A percentile compares a stretch with the other conserved stretches of the same genome.
Evolutionary conservation across 768 basidiomycete species (phyloP).

Genomic region (Lactarius indigo): DNA sequence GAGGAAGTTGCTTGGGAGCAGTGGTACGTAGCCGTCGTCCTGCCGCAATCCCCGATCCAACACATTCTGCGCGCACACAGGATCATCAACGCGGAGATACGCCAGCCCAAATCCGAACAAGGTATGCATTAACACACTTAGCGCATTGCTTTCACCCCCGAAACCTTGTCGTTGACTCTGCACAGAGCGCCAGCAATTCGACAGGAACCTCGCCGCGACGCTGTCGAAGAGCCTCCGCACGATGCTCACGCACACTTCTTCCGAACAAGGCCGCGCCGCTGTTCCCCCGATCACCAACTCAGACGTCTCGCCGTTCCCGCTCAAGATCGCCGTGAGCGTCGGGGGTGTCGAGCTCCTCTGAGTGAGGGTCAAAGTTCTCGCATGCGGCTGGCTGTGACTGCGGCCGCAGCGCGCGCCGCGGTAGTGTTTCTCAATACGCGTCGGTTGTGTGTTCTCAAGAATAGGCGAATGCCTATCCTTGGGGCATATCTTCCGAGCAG

Average conservation of each 20-base stretch:
- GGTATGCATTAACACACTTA: slow-evolving; percentile 36
- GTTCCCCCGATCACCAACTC: slow-evolving; percentile 79
- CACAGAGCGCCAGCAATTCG: slow-evolving; percentile 49
- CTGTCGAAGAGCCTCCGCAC: slow-evolving; percentile 64
- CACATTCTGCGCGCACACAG: slow-evolving; percentile 35
- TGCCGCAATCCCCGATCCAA: neutral
- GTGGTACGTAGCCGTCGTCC: slow-evolving; percentile 49
- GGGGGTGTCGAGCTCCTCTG: slow-evolving; percentile 60
- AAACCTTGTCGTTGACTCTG: neutral
- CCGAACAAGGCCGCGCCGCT: slow-evolving; percentile 66
- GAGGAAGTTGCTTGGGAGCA: slow-evolving; percentile 88
- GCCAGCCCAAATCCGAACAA: slow-evolving; percentile 63
- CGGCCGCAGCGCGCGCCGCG: neutral
- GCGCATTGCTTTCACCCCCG: too few relatives aligned
- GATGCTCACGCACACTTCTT: slow-evolving; percentile 76
- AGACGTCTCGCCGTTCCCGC: slow-evolving; percentile 74
- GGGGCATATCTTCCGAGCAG: neutral
- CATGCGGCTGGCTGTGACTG: slow-evolving; percentile 20
- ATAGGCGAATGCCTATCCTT: neutral
- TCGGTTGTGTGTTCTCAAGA: neutral
- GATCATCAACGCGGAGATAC: slow-evolving; percentile 76
- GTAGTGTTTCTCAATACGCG: too few relatives aligned
- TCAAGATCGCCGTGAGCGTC: slow-evolving; percentile 63
- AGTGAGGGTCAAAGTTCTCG: slow-evolving; percentile 54
- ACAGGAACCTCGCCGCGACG: slow-evolving; percentile 53